Evolutionary conservation across 345 rosid genomes (phyloP).

Genomic region (Gossypium mustelinum): DNA sequence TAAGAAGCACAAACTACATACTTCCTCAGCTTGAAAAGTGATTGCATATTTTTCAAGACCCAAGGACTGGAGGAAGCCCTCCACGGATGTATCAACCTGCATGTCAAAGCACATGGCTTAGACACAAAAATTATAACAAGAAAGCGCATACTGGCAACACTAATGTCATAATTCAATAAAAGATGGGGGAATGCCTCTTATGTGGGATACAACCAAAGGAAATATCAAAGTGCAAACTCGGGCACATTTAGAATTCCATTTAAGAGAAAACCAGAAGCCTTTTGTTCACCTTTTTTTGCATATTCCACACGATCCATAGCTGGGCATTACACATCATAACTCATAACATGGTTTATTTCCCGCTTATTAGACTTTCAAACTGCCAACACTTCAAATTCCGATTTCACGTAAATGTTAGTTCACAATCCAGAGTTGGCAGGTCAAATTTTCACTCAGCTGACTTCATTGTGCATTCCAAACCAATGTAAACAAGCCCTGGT

Average conservation of each 20-base stretch:
- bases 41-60: conserved; percentile 87
- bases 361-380: neutral
- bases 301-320: neutral
- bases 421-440: neutral
- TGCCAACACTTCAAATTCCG: neutral
- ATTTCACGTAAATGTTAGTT: neutral
- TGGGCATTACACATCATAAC: neutral
- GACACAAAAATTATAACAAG: neutral
- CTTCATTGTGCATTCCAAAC: neutral
- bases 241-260: neutral
- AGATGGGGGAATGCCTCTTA: neutral
- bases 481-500: neutral
- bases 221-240: neutral
- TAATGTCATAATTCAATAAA: neutral
- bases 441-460: neutral
- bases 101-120: conserved; percentile 19
- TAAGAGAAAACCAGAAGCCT: neutral
- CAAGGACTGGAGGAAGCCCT: conserved; percentile 74
- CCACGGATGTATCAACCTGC: conserved; percentile 73
- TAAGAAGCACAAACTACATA: conserved; percentile 27
- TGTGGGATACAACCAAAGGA: neutral
- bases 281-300: neutral
- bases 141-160: neutral
- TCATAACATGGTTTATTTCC: neutral
- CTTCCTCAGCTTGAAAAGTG: conserved; percentile 95